Evolutionary conservation across 2,329 filamentous ascomycete species (phyloP).

Genomic region (Cladophialophora bantiana): DNA sequence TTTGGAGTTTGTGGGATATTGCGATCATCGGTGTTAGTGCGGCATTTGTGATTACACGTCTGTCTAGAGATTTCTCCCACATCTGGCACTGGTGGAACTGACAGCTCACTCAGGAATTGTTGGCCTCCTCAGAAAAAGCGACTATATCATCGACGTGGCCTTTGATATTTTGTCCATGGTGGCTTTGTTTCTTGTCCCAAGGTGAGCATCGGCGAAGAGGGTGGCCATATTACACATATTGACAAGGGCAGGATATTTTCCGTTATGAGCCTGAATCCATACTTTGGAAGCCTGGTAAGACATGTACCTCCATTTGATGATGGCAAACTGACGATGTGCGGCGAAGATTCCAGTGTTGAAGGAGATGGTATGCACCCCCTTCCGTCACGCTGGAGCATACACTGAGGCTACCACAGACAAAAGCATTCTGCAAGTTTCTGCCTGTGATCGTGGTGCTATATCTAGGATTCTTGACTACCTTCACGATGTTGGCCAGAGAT

Average conservation of each 20-base stretch:
- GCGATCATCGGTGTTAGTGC: conserved; percentile 76
- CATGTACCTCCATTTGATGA: neutral
- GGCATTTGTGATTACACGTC: conserved; percentile 74
- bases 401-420: conserved; percentile 60
- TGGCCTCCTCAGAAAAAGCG: conserved; percentile 68
- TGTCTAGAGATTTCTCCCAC: conserved; percentile 48
- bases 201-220: conserved; percentile 47
- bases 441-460: conserved; percentile 83
- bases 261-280: conserved; percentile 82
- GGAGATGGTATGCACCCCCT: conserved; percentile 72
- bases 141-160: conserved; percentile 73
- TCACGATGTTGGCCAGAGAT: conserved; percentile 66
- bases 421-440: conserved; percentile 85
- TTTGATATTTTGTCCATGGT: conserved; percentile 92
- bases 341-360: conserved; percentile 81
- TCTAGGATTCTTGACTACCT: conserved; percentile 85
- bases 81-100: conserved; percentile 7
- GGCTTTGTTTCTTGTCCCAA: conserved; percentile 85
- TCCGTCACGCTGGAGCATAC: neutral
- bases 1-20: conserved; percentile 79
- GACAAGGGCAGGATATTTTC: conserved; percentile 72
- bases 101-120: conserved; percentile 62
- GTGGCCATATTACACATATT: conserved; percentile 19
- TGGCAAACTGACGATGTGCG: conserved; percentile 13
- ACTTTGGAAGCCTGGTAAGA: conserved; percentile 78